Percentiles rank a stretch among this genome's conserved stretches.
Evolutionary conservation across 2,329 filamentous ascomycete genomes (phyloP).

Genomic region (Exserohilum turcica): DNA sequence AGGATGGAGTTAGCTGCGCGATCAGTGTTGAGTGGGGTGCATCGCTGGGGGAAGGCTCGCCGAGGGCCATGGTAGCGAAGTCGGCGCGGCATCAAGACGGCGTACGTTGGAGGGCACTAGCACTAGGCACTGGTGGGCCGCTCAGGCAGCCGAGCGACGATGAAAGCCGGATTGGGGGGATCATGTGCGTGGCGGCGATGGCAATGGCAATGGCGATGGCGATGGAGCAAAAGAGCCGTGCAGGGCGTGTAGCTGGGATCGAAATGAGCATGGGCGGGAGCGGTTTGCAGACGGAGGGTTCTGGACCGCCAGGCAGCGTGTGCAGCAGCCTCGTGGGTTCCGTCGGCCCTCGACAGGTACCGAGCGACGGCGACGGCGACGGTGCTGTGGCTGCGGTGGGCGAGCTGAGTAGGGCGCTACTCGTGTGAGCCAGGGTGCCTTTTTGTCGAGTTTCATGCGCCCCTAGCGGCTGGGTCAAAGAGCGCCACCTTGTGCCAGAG

Average conservation of each 20-base stretch:
- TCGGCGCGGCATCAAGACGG: constrained; percentile 15
- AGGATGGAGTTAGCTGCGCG: background rate
- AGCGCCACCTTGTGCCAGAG: background rate
- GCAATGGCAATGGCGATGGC: constrained; percentile 7
- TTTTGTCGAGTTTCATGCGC: constrained; percentile 27
- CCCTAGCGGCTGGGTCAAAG: constrained; percentile 19
- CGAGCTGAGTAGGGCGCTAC: constrained; percentile 13
- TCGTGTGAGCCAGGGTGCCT: constrained; percentile 7
- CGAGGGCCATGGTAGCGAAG: constrained; percentile 7
- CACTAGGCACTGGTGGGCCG: constrained; percentile 3
- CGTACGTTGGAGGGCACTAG: constrained; percentile 3
- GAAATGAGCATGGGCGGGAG: constrained; percentile 7
- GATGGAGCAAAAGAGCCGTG: constrained; percentile 10
- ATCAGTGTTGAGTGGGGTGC: constrained; percentile 6
- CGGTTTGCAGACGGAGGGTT: background rate
- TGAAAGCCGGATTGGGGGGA: background rate
- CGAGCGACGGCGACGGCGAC: background rate
- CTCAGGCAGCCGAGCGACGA: background rate
- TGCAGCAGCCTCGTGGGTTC: constrained; percentile 7
- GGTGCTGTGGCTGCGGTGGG: constrained; percentile 14
- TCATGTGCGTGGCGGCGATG: background rate
- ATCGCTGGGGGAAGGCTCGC: constrained; percentile 5
- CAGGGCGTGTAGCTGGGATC: constrained; percentile 3
- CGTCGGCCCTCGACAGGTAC: background rate
- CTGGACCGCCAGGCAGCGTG: constrained; percentile 8